Evolutionary conservation across 1,284 basidiomycete species (phyloP), one percentile per base, ranked within the genome.

Genomic region (Boletus holoroseus): DNA sequence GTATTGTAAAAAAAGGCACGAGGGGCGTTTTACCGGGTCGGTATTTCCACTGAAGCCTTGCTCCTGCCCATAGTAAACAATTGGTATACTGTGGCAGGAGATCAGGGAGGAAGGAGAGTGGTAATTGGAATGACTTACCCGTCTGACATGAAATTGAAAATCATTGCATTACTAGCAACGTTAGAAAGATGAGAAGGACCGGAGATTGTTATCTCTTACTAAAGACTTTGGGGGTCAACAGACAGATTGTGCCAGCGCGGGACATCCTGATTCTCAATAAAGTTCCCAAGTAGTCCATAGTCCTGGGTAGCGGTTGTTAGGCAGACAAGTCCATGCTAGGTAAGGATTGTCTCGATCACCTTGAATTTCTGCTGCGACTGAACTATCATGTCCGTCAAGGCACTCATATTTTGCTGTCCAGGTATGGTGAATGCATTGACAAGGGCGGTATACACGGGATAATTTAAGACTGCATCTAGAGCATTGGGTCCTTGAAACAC

Each of bases 221-320:
- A 80, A 58, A 78, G 72, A 64, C 71, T 83, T 66, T 78, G 79
- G 22, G 73, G 77, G 63, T 84, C 83, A n/a, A 79, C 75, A 5
- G 75, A 80, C 30, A 73, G 60, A 68, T 82, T 85, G 50, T 78
- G 74, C 81, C 85, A 91, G 42, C 89, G 77, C 3, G 88, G 81
- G 18, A 88, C 57, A 63, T 91, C 88, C 59, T 91, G 88, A 68
- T 91, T 91, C 68, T 91, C 89, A 30, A 93, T 68, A 69, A 93
- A 92, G 59, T 89, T 90, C 3, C 87, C 88, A 2, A 90, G 74
- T 11, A 79, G 54, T 12, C 72, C 70, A 1, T 73, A 68, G 54
- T 79, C 78, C 67, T 76, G 73, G 59, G 79, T 81, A 42, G 74
- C 68, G 20, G 64, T 56, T 57, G 78, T 78, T 2, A 75, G 74